Base-by-base conservation (phyloP, 768 basidiomycete genomes). In the Pleurotus pulmonarius region DNA sequence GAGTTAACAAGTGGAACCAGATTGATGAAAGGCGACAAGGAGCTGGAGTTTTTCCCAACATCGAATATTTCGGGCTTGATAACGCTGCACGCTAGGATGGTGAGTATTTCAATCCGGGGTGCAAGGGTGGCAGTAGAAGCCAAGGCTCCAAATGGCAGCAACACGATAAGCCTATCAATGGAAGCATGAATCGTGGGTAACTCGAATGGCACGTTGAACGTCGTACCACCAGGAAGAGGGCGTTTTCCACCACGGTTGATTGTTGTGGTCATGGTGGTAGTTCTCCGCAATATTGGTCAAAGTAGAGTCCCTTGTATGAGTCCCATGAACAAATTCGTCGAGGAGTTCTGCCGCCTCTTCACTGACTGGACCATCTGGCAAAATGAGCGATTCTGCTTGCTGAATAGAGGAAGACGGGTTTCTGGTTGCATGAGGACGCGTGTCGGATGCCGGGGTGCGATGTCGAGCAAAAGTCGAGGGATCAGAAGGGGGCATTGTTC, bases 81-180 rank as follows among this genome's bases (percentile, higher is more conserved):
- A 12, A 78, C 77, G n/a, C 76, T 77, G 66, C 92, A 94, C 16
- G 77, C 88, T 9, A 92, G 81, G 20, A 77, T 66, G n/a, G 87
- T 90, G 68, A 84, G 89, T 44, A 93, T 72, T 65, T 90, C 86
- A 46, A 92, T 78, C 46, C 81, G 80, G 6, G 91, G 88, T 0
- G 90, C 90, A 6, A 86, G 62, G 0, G 85, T 82, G 2, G 83
- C 74, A 3, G 83, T 69, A 65, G 70, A 75, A 2, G 82, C 85
- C 6, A 85, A 75, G 2, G 84, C 74, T 11, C 77, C 70, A 49
- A 91, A 67, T 11, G 86, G 83, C 22, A 83, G 65, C 5, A 76
- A 64, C 12, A 70, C 65, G 12, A 92, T 59, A 39, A 90, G 65
- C 89, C 91, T 92, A 64, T 12, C 29, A 47, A 39, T 37, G 15